Base-by-base conservation (phyloP, 108 stramenopile species). In the Chaetoceros muelleri region DNA sequence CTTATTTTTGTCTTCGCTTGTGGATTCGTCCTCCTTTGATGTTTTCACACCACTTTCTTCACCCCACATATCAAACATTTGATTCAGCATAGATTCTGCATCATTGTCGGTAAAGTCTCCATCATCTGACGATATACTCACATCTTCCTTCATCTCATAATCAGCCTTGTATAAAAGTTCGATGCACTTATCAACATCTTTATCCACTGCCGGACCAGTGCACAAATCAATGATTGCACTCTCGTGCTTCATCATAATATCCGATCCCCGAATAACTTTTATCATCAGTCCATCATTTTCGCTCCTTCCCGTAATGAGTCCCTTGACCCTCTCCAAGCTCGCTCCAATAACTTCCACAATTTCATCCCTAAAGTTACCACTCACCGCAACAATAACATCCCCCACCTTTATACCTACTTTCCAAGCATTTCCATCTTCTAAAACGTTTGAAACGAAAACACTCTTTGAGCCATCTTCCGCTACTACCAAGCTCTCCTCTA, bases 371-470 rank as follows among this genome's bases (percentile, higher is more conserved):
- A 79, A 79, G 2, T 68, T 53, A 8, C 81, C 87, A 19, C 77
- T 80, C 5, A 82, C 64, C 21, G 62, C 79, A 2, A 85, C 71
- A 47, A 89, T 58, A 18, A 89, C 87, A 66, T 89, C 87, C 3
- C 87, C 87, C 18, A 78, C 81, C 72, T 69, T 26, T 1, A 89
- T 27, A 22, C 87, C 87, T 30, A 70, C 77, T 28, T 74, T 50
- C 17, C 62, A 61, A 0, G 87, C 87, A 67, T 71, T 59, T n/a
- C 87, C 83, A 21, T 72, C 81, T 34, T 69, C 71, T 2, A 3
- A 46, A 20, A 87, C 75, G 60, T 81, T 73, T 31, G 73, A 66
- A 20, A 90, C 72, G 65, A 90, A 90, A 29, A 90, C 84, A 66
- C 69, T 53, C 10, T 46, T 55, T 3, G 67, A 58, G 40, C 61